Evolutionary conservation across 148 eudicot species (phyloP), one percentile per base, ranked within the genome.

Genomic region (Amaranthus palmeri): DNA sequence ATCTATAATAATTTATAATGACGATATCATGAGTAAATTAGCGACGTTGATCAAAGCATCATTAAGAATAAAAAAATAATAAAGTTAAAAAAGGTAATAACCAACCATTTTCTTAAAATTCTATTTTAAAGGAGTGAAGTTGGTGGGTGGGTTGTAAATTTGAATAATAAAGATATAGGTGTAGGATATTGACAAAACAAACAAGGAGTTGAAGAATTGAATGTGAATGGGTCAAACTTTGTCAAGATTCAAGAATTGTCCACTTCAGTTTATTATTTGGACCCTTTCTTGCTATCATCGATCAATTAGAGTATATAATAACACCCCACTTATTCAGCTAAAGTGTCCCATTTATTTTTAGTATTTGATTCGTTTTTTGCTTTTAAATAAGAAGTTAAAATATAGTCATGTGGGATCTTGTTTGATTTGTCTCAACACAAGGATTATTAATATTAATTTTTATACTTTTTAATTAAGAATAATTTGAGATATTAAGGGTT

Each of bases 131-230:
- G 57, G 56, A 12, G 0, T 54, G 13, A 12, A 10, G 12, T 3
- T 6, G 25, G 56, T 46, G 65, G 54, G 54, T 48, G 36, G 45
- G 51, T 0, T 15, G 42, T n/a, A 36, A 14, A 48, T 17, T 57
- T 25, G 36, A 25, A 25, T 25, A 59, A 42, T 42, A 4, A 69
- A 69, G 61, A 69, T n/a, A 36, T 52, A 59, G 74, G 74, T 71
- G 74, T 60, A 47, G 56, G 74, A 59, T 17, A 18, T 71, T 71
- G 74, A 59, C 65, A 59, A 7, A 58, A 71, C 46, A 71, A 71
- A 25, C n/a, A 47, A 47, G 66, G 4, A 18, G 52, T 12, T 59
- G 65, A 3, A 7, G 53, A 71, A 59, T 25, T 71, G 18, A 36
- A 48, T 71, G 74, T 71, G 54, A 59, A 46, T 47, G 54, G 44